Base-by-base conservation (phyloP, 139 green algal species). In the Eudorina sp. region DNA sequence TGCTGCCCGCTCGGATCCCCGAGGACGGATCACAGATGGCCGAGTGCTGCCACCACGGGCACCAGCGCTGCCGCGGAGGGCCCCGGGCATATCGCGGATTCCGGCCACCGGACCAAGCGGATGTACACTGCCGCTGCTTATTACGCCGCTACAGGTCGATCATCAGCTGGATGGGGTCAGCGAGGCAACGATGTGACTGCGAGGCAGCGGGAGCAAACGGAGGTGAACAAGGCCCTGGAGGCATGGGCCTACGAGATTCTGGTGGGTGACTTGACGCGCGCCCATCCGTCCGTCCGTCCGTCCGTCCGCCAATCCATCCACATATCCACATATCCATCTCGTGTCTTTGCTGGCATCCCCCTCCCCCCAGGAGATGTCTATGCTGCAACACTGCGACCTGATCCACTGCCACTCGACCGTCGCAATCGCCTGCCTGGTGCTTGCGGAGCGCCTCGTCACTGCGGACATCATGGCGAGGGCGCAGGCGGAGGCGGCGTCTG, bases 341-440 rank as follows among this genome's bases (percentile, higher is more conserved):
- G 40, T 55, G 31, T 29, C 29, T 16, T 41, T 72, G 25, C 4
- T 4, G 9, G 38, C 62, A 13, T 41, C n/a, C 29, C 29, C 3
- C 62, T 78, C 16, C 70, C 70, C 25, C 19, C 73, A 81, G 73
- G 73, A 81, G 45, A 23, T 36, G 45, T 45, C 45, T 0, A 23
- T 81, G 23, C 73, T 81, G 34, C 73, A 81, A 7, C 73, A 81
- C 41, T 27, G 29, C 43, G 45, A 55, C 21, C 73, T 81, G 73
- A 23, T 58, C 25, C 46, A 81, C 46, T 29, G 73, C 43, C 73
- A 81, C 41, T 64, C 23, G 45, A 81, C 73, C 27, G 41, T 81
- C 29, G 73, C 73, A 38, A 4, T 81, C 9, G 73, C 73, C 8
- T 41, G 43, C 25, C 73, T 81, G 34, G 45, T 21, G 3, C 46